Conservation (phyloP, 805 yeast species). For the Candida boleticola region DNA sequence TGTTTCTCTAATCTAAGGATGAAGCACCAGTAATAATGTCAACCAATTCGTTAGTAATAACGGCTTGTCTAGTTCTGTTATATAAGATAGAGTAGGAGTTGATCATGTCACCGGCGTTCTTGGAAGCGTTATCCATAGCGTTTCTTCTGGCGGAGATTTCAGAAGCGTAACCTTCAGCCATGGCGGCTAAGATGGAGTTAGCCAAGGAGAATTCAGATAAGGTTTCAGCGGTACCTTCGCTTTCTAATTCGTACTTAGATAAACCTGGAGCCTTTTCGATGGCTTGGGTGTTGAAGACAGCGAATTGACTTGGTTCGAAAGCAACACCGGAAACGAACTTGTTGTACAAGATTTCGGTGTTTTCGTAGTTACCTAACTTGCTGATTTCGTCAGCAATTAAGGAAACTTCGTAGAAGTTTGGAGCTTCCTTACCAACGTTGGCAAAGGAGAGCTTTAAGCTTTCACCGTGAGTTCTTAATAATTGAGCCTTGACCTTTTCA, state of each 20-base stretch:
- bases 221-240: conserved; percentile 64
- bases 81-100: conserved; percentile 92
- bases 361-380: conserved; percentile 67
- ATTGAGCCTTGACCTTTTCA: conserved; percentile 89
- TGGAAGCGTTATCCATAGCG: conserved; percentile 99
- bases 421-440: conserved; percentile 96
- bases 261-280: conserved; percentile 84
- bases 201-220: conserved; percentile 86
- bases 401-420: conserved; percentile 88
- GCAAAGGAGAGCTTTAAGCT: conserved; percentile 72
- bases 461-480: conserved; percentile 75
- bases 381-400: conserved; percentile 82
- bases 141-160: conserved; percentile 98
- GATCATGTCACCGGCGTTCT: conserved; percentile 99
- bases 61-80: conserved; percentile 99
- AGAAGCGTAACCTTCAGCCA: conserved; percentile 98
- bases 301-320: conserved; percentile 75
- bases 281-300: conserved; percentile 66
- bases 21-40: conserved; percentile 99
- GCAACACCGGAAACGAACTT: conserved; percentile 84
- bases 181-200: conserved; percentile 83
- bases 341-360: conserved; percentile 82
- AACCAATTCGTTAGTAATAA: conserved; percentile 98
- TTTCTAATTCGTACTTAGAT: conserved; percentile 74
- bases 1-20: conserved; percentile 69